Percentiles rank a stretch among this genome's conserved stretches.
Conservation (phyloP, 1,284 basidiomycete genomes). For the Pseudozyma pruni region DNA sequence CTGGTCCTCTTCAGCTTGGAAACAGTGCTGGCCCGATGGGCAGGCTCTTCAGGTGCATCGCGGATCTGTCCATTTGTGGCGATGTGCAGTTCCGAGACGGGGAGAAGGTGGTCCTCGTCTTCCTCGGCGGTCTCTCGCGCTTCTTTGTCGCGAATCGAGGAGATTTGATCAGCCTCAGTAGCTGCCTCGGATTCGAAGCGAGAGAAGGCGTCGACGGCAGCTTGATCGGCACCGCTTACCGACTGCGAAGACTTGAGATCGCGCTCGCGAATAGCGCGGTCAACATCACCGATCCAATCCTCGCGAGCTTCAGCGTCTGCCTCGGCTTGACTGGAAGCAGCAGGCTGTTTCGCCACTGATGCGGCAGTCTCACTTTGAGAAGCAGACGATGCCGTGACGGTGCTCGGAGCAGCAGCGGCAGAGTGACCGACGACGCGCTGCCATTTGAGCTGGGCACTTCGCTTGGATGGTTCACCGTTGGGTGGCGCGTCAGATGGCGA, state of each 20-base stretch:
- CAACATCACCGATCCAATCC: conserved; percentile 44
- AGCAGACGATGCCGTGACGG: neutral
- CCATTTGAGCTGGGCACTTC: conserved; percentile 31
- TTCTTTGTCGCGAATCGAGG: neutral
- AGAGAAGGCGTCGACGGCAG: conserved; percentile 27
- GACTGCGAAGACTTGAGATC: conserved; percentile 19
- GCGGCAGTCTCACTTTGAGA: neutral
- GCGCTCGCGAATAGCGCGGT: conserved; percentile 32
- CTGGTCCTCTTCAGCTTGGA: conserved; percentile 2
- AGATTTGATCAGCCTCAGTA: conserved; percentile 2
- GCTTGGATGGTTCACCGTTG: neutral
- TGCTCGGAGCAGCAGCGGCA: neutral
- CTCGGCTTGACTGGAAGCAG: neutral
- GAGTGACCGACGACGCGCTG: conserved; percentile 26
- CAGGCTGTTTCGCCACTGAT: neutral
- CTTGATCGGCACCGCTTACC: conserved; percentile 3
- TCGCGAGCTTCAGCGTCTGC: conserved; percentile 12
- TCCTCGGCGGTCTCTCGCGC: neutral
- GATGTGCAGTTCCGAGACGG: conserved; percentile 40
- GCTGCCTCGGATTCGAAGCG: conserved; percentile 9
- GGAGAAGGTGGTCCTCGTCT: conserved; percentile 27
- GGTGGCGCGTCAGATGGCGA: neutral
- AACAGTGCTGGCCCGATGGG: neutral
- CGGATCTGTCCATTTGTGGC: conserved; percentile 27
- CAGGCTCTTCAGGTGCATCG: conserved; percentile 3